A percentile compares a stretch with the other conserved stretches of the same genome.
Evolutionary conservation across 2,329 filamentous ascomycete species (phyloP).

Genomic region (Cryphonectria radicalis): DNA sequence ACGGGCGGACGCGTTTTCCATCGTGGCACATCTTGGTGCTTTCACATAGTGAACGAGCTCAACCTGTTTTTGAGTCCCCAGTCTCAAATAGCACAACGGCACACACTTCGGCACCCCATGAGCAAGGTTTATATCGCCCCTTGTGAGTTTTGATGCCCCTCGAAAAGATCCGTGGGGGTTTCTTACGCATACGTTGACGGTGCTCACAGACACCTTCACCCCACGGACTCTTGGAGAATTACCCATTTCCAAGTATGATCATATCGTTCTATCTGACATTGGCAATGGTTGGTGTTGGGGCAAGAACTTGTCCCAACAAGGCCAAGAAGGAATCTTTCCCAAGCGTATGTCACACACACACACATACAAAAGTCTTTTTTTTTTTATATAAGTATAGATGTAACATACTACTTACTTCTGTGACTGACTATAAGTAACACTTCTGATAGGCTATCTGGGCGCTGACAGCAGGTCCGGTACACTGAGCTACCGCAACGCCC

Average conservation of each 20-base stretch:
- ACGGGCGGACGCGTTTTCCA: background rate
- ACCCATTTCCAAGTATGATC: conserved; percentile 6
- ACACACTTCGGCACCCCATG: conserved; percentile 2
- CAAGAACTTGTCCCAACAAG: conserved; percentile 15
- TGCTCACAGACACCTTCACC: conserved; percentile 6
- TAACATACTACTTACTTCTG: too few relatives aligned
- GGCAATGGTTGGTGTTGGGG: conserved; percentile 20
- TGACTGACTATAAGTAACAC: background rate
- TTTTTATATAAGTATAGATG: background rate
- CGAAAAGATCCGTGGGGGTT: background rate
- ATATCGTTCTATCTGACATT: conserved; percentile 15
- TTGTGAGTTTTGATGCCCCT: background rate
- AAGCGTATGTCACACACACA: conserved; percentile 6
- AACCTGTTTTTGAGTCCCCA: background rate
- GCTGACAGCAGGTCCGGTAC: background rate
- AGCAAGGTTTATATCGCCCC: conserved; percentile 8
- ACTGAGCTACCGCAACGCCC: background rate
- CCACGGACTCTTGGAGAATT: conserved; percentile 14
- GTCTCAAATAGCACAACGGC: too few relatives aligned
- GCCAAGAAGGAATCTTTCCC: conserved; percentile 14
- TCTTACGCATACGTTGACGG: background rate
- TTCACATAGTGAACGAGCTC: background rate
- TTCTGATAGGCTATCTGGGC: conserved; percentile 3
- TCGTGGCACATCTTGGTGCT: background rate
- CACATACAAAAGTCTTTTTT: background rate